Conservation (phyloP, 179 eudicot species). For the Patellifolia procumbens region DNA sequence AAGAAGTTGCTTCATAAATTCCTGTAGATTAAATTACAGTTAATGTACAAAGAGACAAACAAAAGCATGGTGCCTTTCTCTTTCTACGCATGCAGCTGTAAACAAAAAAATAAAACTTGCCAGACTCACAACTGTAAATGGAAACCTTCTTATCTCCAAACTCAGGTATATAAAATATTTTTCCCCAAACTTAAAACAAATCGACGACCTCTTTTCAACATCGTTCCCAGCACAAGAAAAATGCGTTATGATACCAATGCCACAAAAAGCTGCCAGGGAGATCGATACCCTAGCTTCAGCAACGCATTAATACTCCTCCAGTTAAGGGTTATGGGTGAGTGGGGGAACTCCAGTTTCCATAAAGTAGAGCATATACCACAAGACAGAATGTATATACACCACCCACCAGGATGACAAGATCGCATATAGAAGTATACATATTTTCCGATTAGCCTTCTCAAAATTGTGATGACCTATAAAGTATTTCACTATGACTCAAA, state of each 20-base stretch:
- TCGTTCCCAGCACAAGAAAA: background rate
- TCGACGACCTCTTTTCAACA: background rate
- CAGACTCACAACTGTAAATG: no score
- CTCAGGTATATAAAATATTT: background rate
- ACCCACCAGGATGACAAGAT: background rate
- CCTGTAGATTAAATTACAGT: slow-evolving; percentile 47
- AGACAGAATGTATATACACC: background rate
- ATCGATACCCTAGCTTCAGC: background rate
- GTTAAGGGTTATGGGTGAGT: background rate
- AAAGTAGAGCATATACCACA: background rate
- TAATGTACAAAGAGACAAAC: background rate
- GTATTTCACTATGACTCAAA: background rate
- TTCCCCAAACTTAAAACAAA: background rate
- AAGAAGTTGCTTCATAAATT: slow-evolving; percentile 85
- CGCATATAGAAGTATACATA: background rate
- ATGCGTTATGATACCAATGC: background rate
- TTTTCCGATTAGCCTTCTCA: background rate
- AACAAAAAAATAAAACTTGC: no score
- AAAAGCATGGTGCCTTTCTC: background rate
- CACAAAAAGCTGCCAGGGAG: background rate
- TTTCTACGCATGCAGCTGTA: background rate
- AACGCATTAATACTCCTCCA: background rate
- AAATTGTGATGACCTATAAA: background rate
- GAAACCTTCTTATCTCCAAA: no score
- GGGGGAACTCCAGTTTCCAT: background rate